phyloP scores from a whole-genome alignment of 2,329 filamentous ascomycete species.

The Apiospora aurea region DNA sequence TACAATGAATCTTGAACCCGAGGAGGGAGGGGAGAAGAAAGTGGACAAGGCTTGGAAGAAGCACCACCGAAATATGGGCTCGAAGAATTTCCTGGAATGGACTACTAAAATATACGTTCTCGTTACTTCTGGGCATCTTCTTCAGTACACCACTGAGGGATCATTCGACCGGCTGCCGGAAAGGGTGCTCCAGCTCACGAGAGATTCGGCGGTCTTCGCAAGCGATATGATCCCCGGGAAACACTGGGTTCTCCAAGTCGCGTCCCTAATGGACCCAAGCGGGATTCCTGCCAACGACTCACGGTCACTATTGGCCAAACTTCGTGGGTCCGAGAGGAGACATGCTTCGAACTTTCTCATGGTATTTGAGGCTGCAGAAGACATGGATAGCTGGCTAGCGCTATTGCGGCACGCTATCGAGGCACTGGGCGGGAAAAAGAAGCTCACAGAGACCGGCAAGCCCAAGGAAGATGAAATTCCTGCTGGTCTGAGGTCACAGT shows the following conservation, averaged over 20 bases:
- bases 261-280: conserved; percentile 68
- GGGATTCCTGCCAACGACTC: conserved; percentile 57
- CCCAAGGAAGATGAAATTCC: conserved; percentile 51
- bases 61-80: conserved; percentile 51
- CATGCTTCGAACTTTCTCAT: conserved; percentile 71
- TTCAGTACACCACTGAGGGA: conserved; percentile 78
- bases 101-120: conserved; percentile 77
- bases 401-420: conserved; percentile 75
- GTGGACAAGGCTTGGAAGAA: conserved; percentile 54
- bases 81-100: conserved; percentile 64
- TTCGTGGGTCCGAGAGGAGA: conserved; percentile 63
- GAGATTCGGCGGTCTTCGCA: conserved; percentile 79
- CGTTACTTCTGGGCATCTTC: conserved; percentile 72
- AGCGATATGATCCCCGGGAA: conserved; percentile 81
- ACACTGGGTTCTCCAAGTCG: conserved; percentile 82
- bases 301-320: conserved; percentile 70
- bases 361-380: conserved; percentile 74
- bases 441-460: conserved; percentile 65
- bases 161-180: conserved; percentile 76
- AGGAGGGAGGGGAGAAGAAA: conserved; percentile 41
- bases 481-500: conserved; percentile 45
- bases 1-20: conserved; percentile 37
- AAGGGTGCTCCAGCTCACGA: conserved; percentile 74
- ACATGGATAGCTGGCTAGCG: conserved; percentile 80
- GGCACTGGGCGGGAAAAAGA: conserved; percentile 70